phyloP scores from a whole-genome alignment of 164 flowering plant genomes.

The Kalanchoe fedtschenkoi region DNA sequence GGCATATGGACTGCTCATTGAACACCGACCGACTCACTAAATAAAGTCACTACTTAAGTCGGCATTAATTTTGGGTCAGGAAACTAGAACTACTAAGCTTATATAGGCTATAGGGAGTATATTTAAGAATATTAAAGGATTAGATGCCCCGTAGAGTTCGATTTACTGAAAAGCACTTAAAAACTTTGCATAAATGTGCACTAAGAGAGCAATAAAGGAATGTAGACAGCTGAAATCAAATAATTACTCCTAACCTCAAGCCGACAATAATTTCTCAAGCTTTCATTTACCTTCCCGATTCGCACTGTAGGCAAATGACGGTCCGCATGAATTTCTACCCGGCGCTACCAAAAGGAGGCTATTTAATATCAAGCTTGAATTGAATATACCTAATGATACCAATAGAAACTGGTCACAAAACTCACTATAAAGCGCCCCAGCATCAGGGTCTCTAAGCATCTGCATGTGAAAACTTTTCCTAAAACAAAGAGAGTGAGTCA shows the following conservation, averaged over 20 bases:
- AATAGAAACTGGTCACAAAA: neutral
- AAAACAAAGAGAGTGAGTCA: neutral
- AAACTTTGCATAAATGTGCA: neutral
- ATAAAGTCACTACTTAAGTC: neutral
- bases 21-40: neutral
- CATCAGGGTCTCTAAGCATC: constrained; percentile 2
- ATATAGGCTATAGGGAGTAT: neutral
- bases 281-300: neutral
- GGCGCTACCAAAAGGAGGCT: constrained; percentile 4
- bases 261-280: neutral
- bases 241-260: constrained; percentile 4
- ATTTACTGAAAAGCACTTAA: neutral
- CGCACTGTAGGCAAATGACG: neutral
- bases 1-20: neutral
- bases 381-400: neutral
- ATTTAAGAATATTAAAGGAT: neutral
- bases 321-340: constrained; percentile 3
- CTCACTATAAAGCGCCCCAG: neutral
- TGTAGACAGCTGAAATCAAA: neutral
- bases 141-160: neutral
- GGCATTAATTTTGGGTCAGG: neutral
- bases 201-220: neutral
- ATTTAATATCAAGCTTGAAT: neutral
- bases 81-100: neutral
- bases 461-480: constrained; percentile 4